Evolutionary conservation across 208 protist genomes (phyloP), one percentile per base, ranked within the genome.

Genomic region (Porcisia deanei): DNA sequence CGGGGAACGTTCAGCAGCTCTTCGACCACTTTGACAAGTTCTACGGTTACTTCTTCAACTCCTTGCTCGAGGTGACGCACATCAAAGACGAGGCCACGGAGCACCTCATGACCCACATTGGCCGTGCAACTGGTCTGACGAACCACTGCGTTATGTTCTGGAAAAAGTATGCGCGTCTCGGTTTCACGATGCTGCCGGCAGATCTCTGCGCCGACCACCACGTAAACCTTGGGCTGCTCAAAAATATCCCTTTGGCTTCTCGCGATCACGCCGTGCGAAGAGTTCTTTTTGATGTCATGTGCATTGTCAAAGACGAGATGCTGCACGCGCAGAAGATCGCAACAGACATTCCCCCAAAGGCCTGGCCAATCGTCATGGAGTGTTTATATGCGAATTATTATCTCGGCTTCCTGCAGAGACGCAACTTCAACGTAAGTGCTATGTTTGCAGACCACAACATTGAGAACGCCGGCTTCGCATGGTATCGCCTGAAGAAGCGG

Each of bases 21-120:
- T 94, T 96, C 83, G 93, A 97, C 72, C 91, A 97, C 82, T 97
- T 94, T 73, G 93, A 97, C 82, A 92, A 93, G 71, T 95, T 91
- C 77, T 97, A 97, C 84, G 93, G 93, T 25, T 95, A 97, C 82
- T 96, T 97, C 72, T 95, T 91, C 81, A 94, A 95, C 82, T 89
- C 88, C n/a, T 69, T 96, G 70, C 84, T 97, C 7, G 91, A 97
- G 73, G 83, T 94, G 55, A 89, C 84, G 2, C 76, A 89, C 66
- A 80, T 95, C 43, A 92, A 94, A 80, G 91, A 97, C 67, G 91
- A 95, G 76, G 77, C 79, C 55, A 88, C 93, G 49, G 91, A 94
- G 84, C 91, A 97, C 73, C 81, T 93, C 73, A 85, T 97, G 91
- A 85, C 86, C 43, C 93, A 97, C 79, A 91, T 97, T 71, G 91